These are phyloP conservation scores for Davidsoniella eucalypti DNA, from an alignment of 2,329 filamentous ascomycete species.

Conservation along the genomic window DNA sequence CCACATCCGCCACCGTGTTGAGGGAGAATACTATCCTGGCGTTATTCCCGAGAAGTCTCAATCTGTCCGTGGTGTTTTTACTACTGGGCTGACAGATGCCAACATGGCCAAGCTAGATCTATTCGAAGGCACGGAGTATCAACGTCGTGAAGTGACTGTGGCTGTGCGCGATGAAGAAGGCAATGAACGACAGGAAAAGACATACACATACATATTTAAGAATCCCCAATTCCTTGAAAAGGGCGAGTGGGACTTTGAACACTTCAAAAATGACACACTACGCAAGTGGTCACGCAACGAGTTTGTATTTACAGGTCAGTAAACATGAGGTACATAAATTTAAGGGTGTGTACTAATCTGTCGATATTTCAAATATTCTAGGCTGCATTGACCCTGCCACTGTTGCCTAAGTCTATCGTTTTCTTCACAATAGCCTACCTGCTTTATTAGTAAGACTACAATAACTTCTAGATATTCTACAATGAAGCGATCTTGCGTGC, in stretches of 20 bases:
- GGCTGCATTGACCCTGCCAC: too few species aligned
- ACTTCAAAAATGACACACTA: slow-evolving; percentile 64
- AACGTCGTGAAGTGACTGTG: slow-evolving; percentile 36
- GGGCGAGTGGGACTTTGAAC: slow-evolving; percentile 73
- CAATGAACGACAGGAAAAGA: slow-evolving; percentile 30
- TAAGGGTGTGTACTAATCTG: too few species aligned
- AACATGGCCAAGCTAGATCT: slow-evolving; percentile 61
- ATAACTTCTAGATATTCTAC: too few species aligned
- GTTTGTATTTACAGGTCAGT: slow-evolving; percentile 16
- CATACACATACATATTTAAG: slow-evolving; percentile 50
- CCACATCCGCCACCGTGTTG: slow-evolving; percentile 56
- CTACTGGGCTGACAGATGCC: slow-evolving; percentile 59
- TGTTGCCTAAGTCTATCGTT: too few species aligned
- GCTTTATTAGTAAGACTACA: too few species aligned
- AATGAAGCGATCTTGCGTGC: too few species aligned
- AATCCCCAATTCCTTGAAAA: slow-evolving; percentile 40
- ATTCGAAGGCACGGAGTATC: slow-evolving; percentile 70
- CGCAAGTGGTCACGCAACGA: slow-evolving; percentile 30
- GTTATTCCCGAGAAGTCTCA: slow-evolving; percentile 41
- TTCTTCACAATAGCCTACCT: too few species aligned
- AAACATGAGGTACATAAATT: too few species aligned
- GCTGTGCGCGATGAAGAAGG: slow-evolving; percentile 31
- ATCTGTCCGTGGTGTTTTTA: slow-evolving; percentile 57
- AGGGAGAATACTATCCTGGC: slow-evolving; percentile 61
- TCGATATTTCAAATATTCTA: too few species aligned